A percentile compares a stretch with the other conserved stretches of the same genome.
phyloP scores from a whole-genome alignment of 2,329 filamentous ascomycete species.

The Cladosporium halotolerans region DNA sequence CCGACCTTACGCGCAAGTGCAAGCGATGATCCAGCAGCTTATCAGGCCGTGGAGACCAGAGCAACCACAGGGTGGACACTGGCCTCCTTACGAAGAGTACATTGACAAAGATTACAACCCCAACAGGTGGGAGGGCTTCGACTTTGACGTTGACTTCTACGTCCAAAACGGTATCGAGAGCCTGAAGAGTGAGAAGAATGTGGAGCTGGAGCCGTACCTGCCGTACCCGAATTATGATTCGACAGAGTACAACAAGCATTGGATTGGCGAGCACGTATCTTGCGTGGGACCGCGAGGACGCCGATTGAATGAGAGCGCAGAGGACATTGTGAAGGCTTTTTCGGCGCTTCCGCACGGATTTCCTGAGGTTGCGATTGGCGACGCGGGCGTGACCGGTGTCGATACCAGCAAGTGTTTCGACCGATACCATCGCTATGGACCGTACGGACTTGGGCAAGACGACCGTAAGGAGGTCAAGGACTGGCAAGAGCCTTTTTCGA shows the following conservation, averaged over 20 bases:
- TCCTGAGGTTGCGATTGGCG: constrained; percentile 57
- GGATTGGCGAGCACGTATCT: constrained; percentile 53
- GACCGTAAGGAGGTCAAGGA: constrained; percentile 33
- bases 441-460: constrained; percentile 53
- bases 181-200: constrained; percentile 17
- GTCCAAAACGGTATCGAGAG: constrained; percentile 27
- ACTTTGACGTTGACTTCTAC: constrained; percentile 36
- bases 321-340: constrained; percentile 61
- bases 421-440: constrained; percentile 44
- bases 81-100: constrained; percentile 41
- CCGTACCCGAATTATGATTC: constrained; percentile 68
- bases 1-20: constrained; percentile 10
- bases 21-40: constrained; percentile 36
- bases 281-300: constrained; percentile 57
- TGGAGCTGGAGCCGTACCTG: constrained; percentile 49
- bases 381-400: constrained; percentile 54
- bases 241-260: constrained; percentile 50
- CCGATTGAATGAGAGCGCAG: constrained; percentile 47
- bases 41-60: constrained; percentile 35
- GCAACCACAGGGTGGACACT: constrained; percentile 32
- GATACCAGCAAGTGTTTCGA: constrained; percentile 63
- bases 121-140: constrained; percentile 43
- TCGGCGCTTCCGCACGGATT: constrained; percentile 51
- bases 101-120: constrained; percentile 40
- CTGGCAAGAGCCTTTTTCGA: constrained; percentile 31